Evolutionary conservation across 306 rosid genomes (phyloP).

Genomic region (Cucurbita ficifolia): DNA sequence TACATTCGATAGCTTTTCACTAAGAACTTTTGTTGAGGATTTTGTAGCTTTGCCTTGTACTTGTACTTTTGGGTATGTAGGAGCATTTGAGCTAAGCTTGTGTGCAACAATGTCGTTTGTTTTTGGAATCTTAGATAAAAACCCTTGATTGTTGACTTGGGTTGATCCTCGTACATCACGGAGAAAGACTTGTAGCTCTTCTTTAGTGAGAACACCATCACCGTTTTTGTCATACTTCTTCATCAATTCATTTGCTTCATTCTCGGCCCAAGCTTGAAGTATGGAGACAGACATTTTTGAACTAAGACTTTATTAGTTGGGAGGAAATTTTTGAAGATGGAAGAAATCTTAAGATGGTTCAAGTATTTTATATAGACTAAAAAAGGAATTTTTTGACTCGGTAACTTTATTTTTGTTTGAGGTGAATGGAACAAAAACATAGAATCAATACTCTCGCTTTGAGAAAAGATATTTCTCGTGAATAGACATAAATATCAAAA

Average conservation of each 20-base stretch:
- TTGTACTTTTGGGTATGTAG: no score
- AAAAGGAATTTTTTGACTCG: no score
- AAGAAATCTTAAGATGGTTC: no score
- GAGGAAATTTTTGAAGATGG: no score
- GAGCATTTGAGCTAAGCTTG: neutral
- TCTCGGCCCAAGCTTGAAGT: neutral
- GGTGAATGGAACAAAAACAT: no score
- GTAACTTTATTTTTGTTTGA: no score
- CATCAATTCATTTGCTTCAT: neutral
- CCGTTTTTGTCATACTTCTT: neutral
- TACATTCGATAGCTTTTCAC: neutral
- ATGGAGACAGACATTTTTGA: neutral
- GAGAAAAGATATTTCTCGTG: no score
- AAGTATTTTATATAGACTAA: no score
- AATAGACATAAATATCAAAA: no score
- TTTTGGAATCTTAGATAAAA: neutral
- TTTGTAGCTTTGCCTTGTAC: neutral
- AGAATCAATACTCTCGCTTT: no score
- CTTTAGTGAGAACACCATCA: conserved; percentile 2
- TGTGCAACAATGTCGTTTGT: neutral
- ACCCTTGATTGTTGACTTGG: neutral
- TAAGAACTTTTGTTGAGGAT: no score
- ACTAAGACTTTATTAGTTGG: neutral
- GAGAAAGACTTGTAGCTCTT: neutral
- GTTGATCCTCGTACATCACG: neutral